Base-by-base conservation (phyloP, 805 yeast genomes). In the Wickerhamiella cacticola region DNA sequence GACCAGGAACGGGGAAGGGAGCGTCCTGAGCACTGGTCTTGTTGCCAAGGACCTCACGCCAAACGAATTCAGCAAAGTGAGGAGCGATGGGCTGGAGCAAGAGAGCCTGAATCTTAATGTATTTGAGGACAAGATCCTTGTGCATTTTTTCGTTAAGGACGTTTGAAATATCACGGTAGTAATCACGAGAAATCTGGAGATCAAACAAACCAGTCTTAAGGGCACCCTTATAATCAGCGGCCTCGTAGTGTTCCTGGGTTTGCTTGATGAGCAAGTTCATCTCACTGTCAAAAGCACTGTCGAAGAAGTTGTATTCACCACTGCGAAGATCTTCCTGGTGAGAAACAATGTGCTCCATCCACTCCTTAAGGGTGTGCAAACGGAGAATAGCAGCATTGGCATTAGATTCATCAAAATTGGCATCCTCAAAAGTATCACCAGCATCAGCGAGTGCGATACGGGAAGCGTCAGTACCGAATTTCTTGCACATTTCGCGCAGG, bases 361-460 rank as follows among this genome's bases (percentile, higher is more conserved):
- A 92, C 67, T 88, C 97, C 65, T 85, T 89, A 66, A 89, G 73
- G 48, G 85, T 89, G 65, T 76, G 82, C 63, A 92, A 74, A 70
- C 98, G 83, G 65, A 92, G 75, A 64, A 92, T 88, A 22, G 97
- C 96, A 41, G 98, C 96, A 61, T 92, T 92, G 48, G 98, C 98
- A 61, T 80, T 88, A 52, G 86, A 70, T 69, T 92, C 98, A 61
- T 92, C 98, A 62, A 92, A 84, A 72, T 92, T 92, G 46, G 98
- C 98, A 67, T 92, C 98, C 69, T 92, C 98, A 56, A 87, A 78
- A 38, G 92, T 73, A 64, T 92, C 98, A 72, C 98, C 98, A 46
- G 96, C 96, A 71, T 92, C 98, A 41, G 97, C 98, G 55, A 92
- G 71, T 4, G 98, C 96, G 64, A 92, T 84, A 73, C 98, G 82